These are phyloP conservation scores for Leccinum variabile DNA, from an alignment of 1,284 basidiomycete species.

Conservation along the genomic window DNA sequence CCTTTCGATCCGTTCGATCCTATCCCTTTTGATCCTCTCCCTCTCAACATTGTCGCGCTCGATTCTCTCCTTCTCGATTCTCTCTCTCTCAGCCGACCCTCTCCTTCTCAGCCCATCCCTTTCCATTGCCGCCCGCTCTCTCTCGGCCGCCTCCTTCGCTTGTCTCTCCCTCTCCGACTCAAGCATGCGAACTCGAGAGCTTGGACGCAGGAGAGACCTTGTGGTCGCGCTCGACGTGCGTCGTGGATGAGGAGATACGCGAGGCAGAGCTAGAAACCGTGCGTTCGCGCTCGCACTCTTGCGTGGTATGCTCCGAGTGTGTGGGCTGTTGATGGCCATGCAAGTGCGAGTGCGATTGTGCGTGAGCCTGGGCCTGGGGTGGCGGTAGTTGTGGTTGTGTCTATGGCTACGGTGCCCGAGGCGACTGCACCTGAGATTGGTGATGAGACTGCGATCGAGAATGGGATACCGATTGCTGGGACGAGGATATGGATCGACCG, in stretches of 20 bases:
- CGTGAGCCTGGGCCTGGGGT: background rate
- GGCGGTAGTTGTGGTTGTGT: background rate
- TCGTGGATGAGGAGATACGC: conserved; percentile 26
- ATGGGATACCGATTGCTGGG: conserved; percentile 18
- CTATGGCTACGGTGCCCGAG: background rate
- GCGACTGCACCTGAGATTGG: conserved; percentile 1
- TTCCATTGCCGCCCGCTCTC: conserved; percentile 13
- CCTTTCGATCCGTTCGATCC: no score
- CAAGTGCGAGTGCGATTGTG: background rate
- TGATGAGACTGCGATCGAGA: conserved; percentile 23
- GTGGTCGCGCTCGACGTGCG: conserved; percentile 31
- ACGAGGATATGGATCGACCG: conserved; percentile 24
- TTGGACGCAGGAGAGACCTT: conserved; percentile 28
- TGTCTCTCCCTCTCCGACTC: conserved; percentile 27
- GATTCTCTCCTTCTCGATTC: no score
- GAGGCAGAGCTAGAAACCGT: conserved; percentile 28
- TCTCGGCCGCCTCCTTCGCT: conserved; percentile 19
- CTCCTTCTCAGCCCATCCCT: no score
- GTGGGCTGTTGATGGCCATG: conserved; percentile 11
- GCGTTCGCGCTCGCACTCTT: conserved; percentile 29
- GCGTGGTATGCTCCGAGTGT: conserved; percentile 26
- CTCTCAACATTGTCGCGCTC: no score
- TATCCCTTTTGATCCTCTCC: no score
- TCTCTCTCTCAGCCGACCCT: no score
- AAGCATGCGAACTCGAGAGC: conserved; percentile 16